Conservation (phyloP, 2,329 filamentous ascomycete genomes). For the Mycosphaerelloides madeirae region DNA sequence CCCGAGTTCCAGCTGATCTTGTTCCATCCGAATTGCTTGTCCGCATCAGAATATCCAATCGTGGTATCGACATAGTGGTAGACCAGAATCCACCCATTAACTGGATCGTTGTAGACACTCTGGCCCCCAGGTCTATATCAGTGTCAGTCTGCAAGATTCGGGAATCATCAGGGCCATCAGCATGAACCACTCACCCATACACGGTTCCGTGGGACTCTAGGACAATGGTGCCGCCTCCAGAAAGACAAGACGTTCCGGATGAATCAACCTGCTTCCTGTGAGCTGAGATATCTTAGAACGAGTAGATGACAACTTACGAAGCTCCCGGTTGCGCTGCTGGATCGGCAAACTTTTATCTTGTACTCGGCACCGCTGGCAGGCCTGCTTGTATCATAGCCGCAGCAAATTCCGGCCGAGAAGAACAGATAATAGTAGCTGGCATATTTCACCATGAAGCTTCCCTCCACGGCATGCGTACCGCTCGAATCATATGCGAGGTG, state of each 20-base stretch:
- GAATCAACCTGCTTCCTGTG: slow-evolving; percentile 42
- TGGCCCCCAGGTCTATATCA: slow-evolving; percentile 55
- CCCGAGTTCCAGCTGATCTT: slow-evolving; percentile 46
- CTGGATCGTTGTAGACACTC: slow-evolving; percentile 51
- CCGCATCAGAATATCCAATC: slow-evolving; percentile 32
- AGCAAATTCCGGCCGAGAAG: slow-evolving; percentile 58
- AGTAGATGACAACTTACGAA: slow-evolving; percentile 40
- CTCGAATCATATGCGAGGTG: slow-evolving; percentile 53
- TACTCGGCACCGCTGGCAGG: slow-evolving; percentile 60
- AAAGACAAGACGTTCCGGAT: slow-evolving; percentile 49
- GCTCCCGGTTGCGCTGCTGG: slow-evolving; percentile 45
- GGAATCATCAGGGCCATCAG: too few relatives aligned
- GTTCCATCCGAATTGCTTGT: slow-evolving; percentile 52
- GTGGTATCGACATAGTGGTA: slow-evolving; percentile 58
- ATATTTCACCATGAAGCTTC: slow-evolving; percentile 52
- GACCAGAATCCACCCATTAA: slow-evolving; percentile 53
- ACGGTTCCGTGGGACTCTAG: slow-evolving; percentile 56
- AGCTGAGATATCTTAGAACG: slow-evolving; percentile 4
- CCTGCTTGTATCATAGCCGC: slow-evolving; percentile 49
- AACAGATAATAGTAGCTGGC: slow-evolving; percentile 61
- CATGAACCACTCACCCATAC: slow-evolving; percentile 43
- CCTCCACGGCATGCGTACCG: slow-evolving; percentile 54
- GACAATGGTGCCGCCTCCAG: slow-evolving; percentile 57
- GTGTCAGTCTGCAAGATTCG: too few relatives aligned
- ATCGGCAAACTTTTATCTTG: slow-evolving; percentile 62